These are phyloP conservation scores for Nicotiana tabacum DNA, from an alignment of 257 asterid genomes.

Conservation along the genomic window DNA sequence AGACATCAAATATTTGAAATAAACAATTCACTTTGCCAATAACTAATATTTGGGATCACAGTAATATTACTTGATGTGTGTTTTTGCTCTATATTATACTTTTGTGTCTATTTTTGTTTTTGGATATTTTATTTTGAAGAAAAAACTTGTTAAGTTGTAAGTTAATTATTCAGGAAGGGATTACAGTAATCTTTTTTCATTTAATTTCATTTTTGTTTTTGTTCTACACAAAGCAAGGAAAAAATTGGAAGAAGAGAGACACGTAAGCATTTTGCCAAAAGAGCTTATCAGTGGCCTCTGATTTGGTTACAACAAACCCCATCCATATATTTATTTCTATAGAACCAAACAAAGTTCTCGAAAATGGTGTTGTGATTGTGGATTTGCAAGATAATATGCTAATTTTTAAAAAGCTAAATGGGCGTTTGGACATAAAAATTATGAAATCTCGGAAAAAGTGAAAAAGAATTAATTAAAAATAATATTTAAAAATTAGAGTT, in stretches of 20 bases:
- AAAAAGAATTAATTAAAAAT: too few relatives aligned
- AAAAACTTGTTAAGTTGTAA: not conserved
- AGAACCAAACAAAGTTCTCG: not conserved
- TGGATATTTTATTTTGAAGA: not conserved
- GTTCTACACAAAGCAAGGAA: not conserved
- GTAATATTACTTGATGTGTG: too few relatives aligned
- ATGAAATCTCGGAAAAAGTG: too few relatives aligned
- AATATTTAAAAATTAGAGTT: too few relatives aligned
- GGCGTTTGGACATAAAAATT: too few relatives aligned
- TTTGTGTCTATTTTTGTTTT: not conserved
- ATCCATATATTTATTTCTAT: not conserved
- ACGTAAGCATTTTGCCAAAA: too few relatives aligned
- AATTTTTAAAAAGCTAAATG: too few relatives aligned
- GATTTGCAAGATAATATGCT: not conserved
- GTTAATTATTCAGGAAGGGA: not conserved
- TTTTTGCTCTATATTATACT: too few relatives aligned
- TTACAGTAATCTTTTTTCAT: not conserved
- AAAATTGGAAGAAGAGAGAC: not conserved
- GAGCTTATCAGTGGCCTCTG: not conserved
- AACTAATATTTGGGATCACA: too few relatives aligned
- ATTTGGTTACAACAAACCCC: slow-evolving; percentile 28
- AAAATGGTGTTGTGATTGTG: not conserved
- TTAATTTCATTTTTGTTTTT: too few relatives aligned
- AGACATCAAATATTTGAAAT: too few relatives aligned
- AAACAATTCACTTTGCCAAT: too few relatives aligned